Evolutionary conservation across 331 rosid genomes (phyloP), one percentile per base, ranked within the genome.

Genomic region (Arachis monticola): DNA sequence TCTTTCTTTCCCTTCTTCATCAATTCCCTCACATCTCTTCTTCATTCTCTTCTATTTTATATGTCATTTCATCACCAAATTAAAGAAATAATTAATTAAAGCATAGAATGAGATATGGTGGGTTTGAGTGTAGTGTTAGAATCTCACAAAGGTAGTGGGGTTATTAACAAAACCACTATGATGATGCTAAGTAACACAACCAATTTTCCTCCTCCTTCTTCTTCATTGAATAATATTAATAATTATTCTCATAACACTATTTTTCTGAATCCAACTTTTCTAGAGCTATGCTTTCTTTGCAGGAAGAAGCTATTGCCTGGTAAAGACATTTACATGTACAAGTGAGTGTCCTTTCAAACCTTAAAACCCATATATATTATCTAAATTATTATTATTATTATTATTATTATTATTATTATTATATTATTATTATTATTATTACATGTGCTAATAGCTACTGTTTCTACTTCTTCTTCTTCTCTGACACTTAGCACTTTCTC

Each of bases 311-410:
- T 93, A 60, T 79, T 85, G 60, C 96, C 90, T 1, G 93, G 86
- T 32, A 89, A 88, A 11, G 98, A 93, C 77, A 91, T 91, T 87
- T 93, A 89, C 90, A 93, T 93, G 97, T 93, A 93, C 89, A 88
- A 81, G 98, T 93, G 79, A 81, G 89, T 77, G 89, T 77, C 6
- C 7, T n/a, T 69, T 35, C 6, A 51, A 51, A 12, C 14, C 6
- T 35, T 35, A 35, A 35, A 35, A 35, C 5, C 40, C 40, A 35
- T 35, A 35, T 2, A 32, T 32, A 17, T 17, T 17, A 17, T 17
- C 22, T 17, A 17, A 17, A 22, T 22, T 22, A 22, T 22, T 22
- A 22, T 22, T 22, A 22, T 22, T 22, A 35, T 35, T 35, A 27
- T 27, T 27, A 27, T 22, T 22, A 22, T 22, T 22, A 22, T 22